These are phyloP conservation scores for Panicum hallii DNA, from an alignment of 202 grass and related monocot species.

Conservation along the genomic window DNA sequence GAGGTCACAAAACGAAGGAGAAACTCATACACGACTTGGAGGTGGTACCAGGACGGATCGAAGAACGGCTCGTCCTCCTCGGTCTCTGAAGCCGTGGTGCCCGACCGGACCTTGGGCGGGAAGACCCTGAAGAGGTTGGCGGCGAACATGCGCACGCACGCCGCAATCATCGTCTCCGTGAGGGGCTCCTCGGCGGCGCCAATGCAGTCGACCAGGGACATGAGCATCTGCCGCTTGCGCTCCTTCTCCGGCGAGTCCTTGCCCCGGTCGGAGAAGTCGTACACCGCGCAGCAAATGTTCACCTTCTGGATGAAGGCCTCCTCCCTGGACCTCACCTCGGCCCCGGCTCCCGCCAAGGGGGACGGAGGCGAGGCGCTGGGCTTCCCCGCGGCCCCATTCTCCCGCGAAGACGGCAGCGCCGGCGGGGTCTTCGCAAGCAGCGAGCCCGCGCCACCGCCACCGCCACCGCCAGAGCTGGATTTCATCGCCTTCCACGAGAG, in stretches of 20 bases:
- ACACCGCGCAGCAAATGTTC: constrained; percentile 70
- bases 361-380: constrained; percentile 39
- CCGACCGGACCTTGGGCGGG: constrained; percentile 67
- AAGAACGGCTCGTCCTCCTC: constrained; percentile 94
- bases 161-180: constrained; percentile 76
- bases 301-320: constrained; percentile 79
- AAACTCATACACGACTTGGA: constrained; percentile 86
- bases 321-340: constrained; percentile 60
- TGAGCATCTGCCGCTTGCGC: constrained; percentile 76
- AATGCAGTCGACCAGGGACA: constrained; percentile 72
- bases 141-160: constrained; percentile 69
- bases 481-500: constrained; percentile 78
- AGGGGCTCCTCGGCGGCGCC: constrained; percentile 63
- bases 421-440: constrained; percentile 45
- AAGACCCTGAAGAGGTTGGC: constrained; percentile 89
- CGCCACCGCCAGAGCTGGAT: constrained; percentile 40
- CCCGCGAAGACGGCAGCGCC: constrained; percentile 7
- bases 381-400: constrained; percentile 49
- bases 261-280: constrained; percentile 79
- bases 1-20: constrained; percentile 85
- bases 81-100: constrained; percentile 48
- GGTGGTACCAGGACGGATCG: constrained; percentile 87
- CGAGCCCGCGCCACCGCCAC: constrained; percentile 41
- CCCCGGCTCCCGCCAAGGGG: constrained; percentile 31
- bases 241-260: constrained; percentile 88